Base-by-base conservation (phyloP, 169 alveolate genomes). In the Plasmodium berghei region DNA sequence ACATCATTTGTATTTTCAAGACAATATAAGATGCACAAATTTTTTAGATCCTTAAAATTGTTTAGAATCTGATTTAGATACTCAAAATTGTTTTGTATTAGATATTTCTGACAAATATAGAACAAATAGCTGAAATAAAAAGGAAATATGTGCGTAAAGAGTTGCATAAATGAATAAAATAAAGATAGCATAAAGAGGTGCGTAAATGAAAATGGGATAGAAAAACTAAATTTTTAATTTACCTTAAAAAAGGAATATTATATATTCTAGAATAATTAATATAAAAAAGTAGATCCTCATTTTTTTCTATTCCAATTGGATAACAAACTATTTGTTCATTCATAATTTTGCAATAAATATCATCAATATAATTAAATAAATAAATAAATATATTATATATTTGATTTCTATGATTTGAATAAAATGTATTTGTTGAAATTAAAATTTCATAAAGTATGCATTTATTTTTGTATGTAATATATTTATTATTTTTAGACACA, bases 321-420 rank as follows among this genome's bases (percentile, higher is more conserved):
- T 40, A 18, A 22, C 34, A 77, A 22, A 61, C 9, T 8, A 52
- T n/a, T 42, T 56, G 3, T 5, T 66, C 9, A 4, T 18, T 56
- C 26, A 63, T 46, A 10, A 9, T 9, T 45, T 58, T 69, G 5
- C 3, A 16, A 59, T 77, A 77, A 56, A 77, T 12, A 48, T 77
- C 89, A 45, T 77, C 89, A 16, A 56, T 40, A 54, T 77, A 77
- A 56, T 77, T 77, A 56, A 16, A 77, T 46, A 77, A 69, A 45
- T 77, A 52, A 42, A 77, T 59, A 64, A 77, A 56, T 5, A 77
- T 22, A 22, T 77, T 77, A 10, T 48, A 56, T 14, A 77, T 69
- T 49, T 52, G 16, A 18, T 58, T 69, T 9, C 45, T 40, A 62
- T 46, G 16, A 6, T 55, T 20, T 28, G 80, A 64, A 28, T 42